Base-by-base conservation (phyloP, 1,139 yeast genomes). In the Yamadazyma friedrichii region DNA sequence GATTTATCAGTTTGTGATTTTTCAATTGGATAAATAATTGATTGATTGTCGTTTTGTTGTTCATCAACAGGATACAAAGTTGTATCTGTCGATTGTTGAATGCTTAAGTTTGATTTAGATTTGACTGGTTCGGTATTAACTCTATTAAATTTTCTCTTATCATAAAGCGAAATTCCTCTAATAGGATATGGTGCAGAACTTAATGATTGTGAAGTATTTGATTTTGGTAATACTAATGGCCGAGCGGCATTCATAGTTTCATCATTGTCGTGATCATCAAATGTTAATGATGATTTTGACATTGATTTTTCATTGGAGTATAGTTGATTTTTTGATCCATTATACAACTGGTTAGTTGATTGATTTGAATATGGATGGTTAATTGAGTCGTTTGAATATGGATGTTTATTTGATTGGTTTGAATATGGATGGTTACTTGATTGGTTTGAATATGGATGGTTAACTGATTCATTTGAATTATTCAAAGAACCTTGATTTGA, bases 111-210 rank as follows among this genome's bases (percentile, higher is more conserved):
- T 6, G 24, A 20, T 20, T 20, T 20, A n/a, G 33, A 20, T 9
- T 15, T 16, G 3, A 31, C 22, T 3, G 33, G 22, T n/a, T 31
- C 10, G 9, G 22, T 31, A 33, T 33, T 17, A 15, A 17, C 33
- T 30, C 33, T 30, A n/a, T 15, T 15, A 13, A 13, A 12, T n/a
- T 36, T 36, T 2, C 17, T 27, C 24, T 36, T 42, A 17, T 45
- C 48, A 31, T 46, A 55, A 35, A 54, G 42, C 1, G 66, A 61
- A 8, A 61, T 49, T 9, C 65, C 65, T 47, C 66, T 45, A 1
- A 58, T 50, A 1, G 66, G 66, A 39, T 62, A 62, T 1, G 66
- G 66, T 3, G 52, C 45, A 4, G 48, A 44, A 28, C 26, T 27
- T 20, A 37, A 27, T 3, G 43, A 41, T 15, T 31, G 27, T 2